A percentile compares a stretch with the other conserved stretches of the same genome.
Conservation (phyloP, 768 basidiomycete genomes). For the Amanita fuliginea region DNA sequence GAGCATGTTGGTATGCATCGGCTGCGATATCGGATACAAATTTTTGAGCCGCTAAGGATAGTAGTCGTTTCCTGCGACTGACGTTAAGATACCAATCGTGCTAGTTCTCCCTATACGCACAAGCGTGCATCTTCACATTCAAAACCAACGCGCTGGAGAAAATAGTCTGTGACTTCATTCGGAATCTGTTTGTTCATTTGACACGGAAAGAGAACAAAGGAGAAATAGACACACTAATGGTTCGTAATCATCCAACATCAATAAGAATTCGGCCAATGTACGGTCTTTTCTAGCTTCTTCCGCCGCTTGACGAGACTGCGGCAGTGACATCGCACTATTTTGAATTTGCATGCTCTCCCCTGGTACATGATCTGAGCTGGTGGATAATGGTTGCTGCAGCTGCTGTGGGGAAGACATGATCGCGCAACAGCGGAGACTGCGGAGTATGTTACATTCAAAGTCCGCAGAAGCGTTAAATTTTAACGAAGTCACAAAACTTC, state of each 20-base stretch:
- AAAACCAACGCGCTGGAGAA: conserved; percentile 91
- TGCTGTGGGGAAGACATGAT: conserved; percentile 24
- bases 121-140: conserved; percentile 90
- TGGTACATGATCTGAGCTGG: conserved; percentile 16
- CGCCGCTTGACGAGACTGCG: conserved; percentile 51
- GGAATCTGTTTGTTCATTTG: conserved; percentile 54
- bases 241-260: conserved; percentile 95
- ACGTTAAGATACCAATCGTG: not conserved
- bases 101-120: conserved; percentile 25
- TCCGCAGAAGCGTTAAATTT: not conserved
- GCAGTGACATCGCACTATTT: conserved; percentile 17
- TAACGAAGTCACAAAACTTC: too few relatives aligned
- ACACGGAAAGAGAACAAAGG: not conserved
- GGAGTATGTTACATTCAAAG: conserved; percentile 22
- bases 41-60: conserved; percentile 94
- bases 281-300: conserved; percentile 83
- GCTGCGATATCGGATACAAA: conserved; percentile 95
- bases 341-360: conserved; percentile 19
- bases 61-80: conserved; percentile 69
- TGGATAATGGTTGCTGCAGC: conserved; percentile 14
- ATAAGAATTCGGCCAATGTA: conserved; percentile 85
- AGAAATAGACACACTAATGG: conserved; percentile 54
- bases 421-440: conserved; percentile 8
- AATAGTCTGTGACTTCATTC: conserved; percentile 96
- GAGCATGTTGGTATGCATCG: conserved; percentile 96